These are phyloP conservation scores for Biscogniauxia marginata DNA, from an alignment of 2,329 filamentous ascomycete genomes.

Conservation along the genomic window DNA sequence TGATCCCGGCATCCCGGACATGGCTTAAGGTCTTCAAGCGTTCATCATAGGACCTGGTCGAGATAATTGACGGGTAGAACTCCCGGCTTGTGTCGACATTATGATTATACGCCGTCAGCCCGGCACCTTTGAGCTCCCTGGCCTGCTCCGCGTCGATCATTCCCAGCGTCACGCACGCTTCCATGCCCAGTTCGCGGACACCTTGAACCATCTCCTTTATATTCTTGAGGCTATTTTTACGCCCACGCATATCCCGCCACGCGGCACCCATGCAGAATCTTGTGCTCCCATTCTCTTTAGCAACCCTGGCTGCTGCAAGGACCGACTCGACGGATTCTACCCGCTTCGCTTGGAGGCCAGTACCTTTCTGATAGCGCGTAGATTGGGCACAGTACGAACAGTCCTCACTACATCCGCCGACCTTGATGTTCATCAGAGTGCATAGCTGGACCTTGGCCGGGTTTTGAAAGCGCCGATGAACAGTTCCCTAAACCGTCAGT, in stretches of 20 bases:
- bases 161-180: slow-evolving; percentile 88
- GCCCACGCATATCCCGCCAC: slow-evolving; percentile 90
- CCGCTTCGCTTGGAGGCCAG: slow-evolving; percentile 76
- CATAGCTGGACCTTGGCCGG: slow-evolving; percentile 85
- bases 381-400: slow-evolving; percentile 93
- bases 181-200: slow-evolving; percentile 80
- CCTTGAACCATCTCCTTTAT: slow-evolving; percentile 84
- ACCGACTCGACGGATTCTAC: slow-evolving; percentile 79
- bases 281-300: slow-evolving; percentile 81
- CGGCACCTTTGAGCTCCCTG: slow-evolving; percentile 76
- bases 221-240: slow-evolving; percentile 79
- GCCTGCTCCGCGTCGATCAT: slow-evolving; percentile 87
- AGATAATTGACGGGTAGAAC: slow-evolving; percentile 84
- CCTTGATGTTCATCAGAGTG: slow-evolving; percentile 96
- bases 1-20: slow-evolving; percentile 82
- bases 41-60: slow-evolving; percentile 84
- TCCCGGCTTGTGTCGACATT: slow-evolving; percentile 89
- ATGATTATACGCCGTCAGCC: slow-evolving; percentile 90
- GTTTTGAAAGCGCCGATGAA: slow-evolving; percentile 84
- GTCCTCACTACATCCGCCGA: slow-evolving; percentile 87
- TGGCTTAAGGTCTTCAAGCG: slow-evolving; percentile 75
- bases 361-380: slow-evolving; percentile 72
- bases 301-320: slow-evolving; percentile 71
- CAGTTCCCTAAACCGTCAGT: slow-evolving; percentile 53
- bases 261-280: slow-evolving; percentile 95